A percentile compares a stretch with the other conserved stretches of the same genome.
Conservation (phyloP, 805 yeast genomes). For the Hyphopichia homilentoma region DNA sequence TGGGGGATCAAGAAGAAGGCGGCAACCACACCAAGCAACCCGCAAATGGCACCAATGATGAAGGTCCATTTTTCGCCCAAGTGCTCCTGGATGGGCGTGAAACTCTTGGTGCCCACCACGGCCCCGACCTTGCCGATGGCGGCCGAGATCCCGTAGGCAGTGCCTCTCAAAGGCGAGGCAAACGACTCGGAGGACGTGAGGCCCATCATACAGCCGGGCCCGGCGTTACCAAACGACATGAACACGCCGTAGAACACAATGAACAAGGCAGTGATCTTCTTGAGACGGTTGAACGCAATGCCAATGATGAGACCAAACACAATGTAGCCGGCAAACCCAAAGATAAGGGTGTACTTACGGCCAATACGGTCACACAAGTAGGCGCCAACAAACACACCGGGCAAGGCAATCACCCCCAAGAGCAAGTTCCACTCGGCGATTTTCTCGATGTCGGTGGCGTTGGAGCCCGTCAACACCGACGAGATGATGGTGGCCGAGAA, state of each 20-base stretch:
- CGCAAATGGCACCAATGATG: constrained; percentile 73
- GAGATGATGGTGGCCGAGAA: constrained; percentile 61
- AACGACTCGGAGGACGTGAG: constrained; percentile 59
- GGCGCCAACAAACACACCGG: constrained; percentile 74
- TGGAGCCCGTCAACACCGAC: constrained; percentile 34
- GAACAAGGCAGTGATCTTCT: constrained; percentile 58
- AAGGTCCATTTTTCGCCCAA: constrained; percentile 74
- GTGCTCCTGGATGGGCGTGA: constrained; percentile 61
- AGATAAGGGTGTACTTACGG: constrained; percentile 65
- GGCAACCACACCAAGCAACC: constrained; percentile 57
- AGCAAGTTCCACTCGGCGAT: constrained; percentile 74
- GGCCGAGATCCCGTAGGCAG: constrained; percentile 70
- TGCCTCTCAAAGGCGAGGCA: constrained; percentile 77
- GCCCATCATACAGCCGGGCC: constrained; percentile 79
- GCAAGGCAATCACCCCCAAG: constrained; percentile 61
- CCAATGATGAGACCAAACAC: constrained; percentile 72
- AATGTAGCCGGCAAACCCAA: constrained; percentile 69
- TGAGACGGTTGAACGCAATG: constrained; percentile 53
- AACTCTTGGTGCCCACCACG: constrained; percentile 73
- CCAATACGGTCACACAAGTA: constrained; percentile 61
- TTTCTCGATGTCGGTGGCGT: constrained; percentile 39
- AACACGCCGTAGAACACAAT: constrained; percentile 71
- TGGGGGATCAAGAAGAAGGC: constrained; percentile 67
- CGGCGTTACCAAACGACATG: constrained; percentile 68
- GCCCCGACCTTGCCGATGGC: constrained; percentile 84